Percentiles rank a stretch among this genome's conserved stretches.
Conservation (phyloP, 1,284 basidiomycete species). For the Lentinula novae-zelandiae region DNA sequence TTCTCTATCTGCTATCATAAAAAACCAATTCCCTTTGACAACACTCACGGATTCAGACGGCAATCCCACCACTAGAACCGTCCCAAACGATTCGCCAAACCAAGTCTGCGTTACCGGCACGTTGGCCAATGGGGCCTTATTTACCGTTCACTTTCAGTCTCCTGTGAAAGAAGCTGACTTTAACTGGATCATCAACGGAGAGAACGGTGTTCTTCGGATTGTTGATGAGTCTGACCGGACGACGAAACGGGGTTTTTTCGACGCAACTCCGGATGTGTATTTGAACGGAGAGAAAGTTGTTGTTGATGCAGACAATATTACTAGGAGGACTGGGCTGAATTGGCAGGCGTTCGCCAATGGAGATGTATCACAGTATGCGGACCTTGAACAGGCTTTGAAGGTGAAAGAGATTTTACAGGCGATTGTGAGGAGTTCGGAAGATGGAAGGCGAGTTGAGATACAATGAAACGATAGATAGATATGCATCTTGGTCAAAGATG, state of each 20-base stretch:
- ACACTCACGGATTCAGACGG: slow-evolving; percentile 23
- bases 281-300: slow-evolving; percentile 17
- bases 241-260: background rate
- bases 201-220: slow-evolving; percentile 29
- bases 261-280: slow-evolving; percentile 19
- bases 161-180: slow-evolving; percentile 20
- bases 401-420: slow-evolving; percentile 27
- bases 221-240: slow-evolving; percentile 11
- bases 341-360: slow-evolving; percentile 28
- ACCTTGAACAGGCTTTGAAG: slow-evolving; percentile 32
- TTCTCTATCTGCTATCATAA: slow-evolving; percentile 24
- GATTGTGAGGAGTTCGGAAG: slow-evolving; percentile 25
- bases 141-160: slow-evolving; percentile 24
- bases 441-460: slow-evolving; percentile 19
- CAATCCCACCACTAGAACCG: slow-evolving; percentile 23
- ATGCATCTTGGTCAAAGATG: too few species aligned
- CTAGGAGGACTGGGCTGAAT: background rate
- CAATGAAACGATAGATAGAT: background rate
- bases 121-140: slow-evolving; percentile 25
- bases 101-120: slow-evolving; percentile 27
- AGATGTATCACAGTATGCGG: slow-evolving; percentile 22
- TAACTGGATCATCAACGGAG: slow-evolving; percentile 34
- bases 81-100: slow-evolving; percentile 20
- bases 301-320: background rate
- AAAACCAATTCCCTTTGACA: slow-evolving; percentile 24